A percentile compares a stretch with the other conserved stretches of the same genome.
phyloP scores from a whole-genome alignment of 306 rosid species.

The Castanea crenata region DNA sequence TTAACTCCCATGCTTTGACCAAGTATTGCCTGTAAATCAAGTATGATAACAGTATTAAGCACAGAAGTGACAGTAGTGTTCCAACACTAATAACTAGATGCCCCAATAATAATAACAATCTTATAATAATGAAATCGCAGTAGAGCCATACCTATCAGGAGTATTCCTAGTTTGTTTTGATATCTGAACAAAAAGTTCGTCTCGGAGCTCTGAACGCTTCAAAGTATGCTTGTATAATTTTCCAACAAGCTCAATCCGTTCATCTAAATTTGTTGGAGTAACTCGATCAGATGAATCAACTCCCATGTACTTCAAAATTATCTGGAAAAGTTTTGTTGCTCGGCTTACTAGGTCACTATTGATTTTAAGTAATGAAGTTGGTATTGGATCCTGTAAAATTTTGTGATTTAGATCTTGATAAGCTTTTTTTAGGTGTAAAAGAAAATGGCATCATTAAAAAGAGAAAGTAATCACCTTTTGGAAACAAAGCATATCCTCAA shows the following conservation, averaged over 20 bases:
- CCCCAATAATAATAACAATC: not conserved
- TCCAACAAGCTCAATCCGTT: slow-evolving; percentile 74
- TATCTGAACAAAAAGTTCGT: slow-evolving; percentile 88
- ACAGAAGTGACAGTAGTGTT: slow-evolving; percentile 2
- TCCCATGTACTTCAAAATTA: slow-evolving; percentile 88
- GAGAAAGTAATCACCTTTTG: slow-evolving; percentile 66
- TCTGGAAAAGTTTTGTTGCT: slow-evolving; percentile 82
- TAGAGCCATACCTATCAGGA: slow-evolving; percentile 69
- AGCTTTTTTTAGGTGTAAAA: not conserved
- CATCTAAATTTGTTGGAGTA: slow-evolving; percentile 66
- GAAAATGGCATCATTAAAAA: slow-evolving; percentile 1
- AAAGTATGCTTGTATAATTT: slow-evolving; percentile 87
- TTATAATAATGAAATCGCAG: slow-evolving; percentile 1
- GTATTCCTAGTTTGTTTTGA: slow-evolving; percentile 92
- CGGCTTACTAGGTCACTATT: slow-evolving; percentile 79
- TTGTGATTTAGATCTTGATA: slow-evolving; percentile 12
- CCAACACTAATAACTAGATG: slow-evolving; percentile 2
- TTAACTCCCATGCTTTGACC: slow-evolving; percentile 93
- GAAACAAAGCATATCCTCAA: slow-evolving; percentile 94
- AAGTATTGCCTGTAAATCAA: slow-evolving; percentile 61
- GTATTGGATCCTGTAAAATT: slow-evolving; percentile 73
- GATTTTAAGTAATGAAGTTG: slow-evolving; percentile 80
- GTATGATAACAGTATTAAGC: slow-evolving; percentile 14
- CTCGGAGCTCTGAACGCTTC: slow-evolving; percentile 90
- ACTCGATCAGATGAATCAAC: slow-evolving; percentile 75